Evolutionary conservation across 2,329 filamentous ascomycete species (phyloP).

Genomic region (Ramularia endophylla): DNA sequence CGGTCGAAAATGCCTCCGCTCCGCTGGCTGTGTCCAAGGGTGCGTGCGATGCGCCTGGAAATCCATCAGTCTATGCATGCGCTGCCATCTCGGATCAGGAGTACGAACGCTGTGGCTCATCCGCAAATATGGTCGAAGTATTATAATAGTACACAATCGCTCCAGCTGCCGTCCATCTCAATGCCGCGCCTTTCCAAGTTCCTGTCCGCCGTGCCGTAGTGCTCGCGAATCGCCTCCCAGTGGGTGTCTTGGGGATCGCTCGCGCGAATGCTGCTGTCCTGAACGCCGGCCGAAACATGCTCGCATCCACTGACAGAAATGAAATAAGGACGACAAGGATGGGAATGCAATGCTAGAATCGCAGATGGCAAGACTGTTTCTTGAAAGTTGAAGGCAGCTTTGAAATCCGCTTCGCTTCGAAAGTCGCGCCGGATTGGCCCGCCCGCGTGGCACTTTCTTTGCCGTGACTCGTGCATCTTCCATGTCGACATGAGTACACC

Average conservation of each 20-base stretch:
- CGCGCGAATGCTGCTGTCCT: constrained; percentile 34
- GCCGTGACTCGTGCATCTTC: neutral
- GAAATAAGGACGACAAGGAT: constrained; percentile 7
- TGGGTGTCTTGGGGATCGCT: constrained; percentile 29
- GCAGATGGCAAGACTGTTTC: constrained; percentile 9
- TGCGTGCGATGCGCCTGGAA: constrained; percentile 26
- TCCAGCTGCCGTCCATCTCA: constrained; percentile 69
- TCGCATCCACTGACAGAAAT: constrained; percentile 9
- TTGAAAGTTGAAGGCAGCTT: constrained; percentile 1
- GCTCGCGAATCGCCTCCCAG: constrained; percentile 48
- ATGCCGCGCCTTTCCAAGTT: constrained; percentile 72
- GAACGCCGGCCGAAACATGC: constrained; percentile 50
- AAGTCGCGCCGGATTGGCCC: constrained; percentile 3
- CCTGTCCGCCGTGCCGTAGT: constrained; percentile 57
- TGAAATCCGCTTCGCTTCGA: constrained; percentile 8
- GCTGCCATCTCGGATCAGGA: neutral
- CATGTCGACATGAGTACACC: neutral
- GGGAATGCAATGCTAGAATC: neutral
- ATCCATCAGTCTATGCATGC: constrained; percentile 10
- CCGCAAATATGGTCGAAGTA: constrained; percentile 79
- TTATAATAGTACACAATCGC: constrained; percentile 90
- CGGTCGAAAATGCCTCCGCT: constrained; percentile 37
- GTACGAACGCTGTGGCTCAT: constrained; percentile 66
- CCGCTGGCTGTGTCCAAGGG: constrained; percentile 38
- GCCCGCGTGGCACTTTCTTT: neutral